Evolutionary conservation across 2,329 filamentous ascomycete species (phyloP), one percentile per base, ranked within the genome.

Genomic region (Tothia fuscella): DNA sequence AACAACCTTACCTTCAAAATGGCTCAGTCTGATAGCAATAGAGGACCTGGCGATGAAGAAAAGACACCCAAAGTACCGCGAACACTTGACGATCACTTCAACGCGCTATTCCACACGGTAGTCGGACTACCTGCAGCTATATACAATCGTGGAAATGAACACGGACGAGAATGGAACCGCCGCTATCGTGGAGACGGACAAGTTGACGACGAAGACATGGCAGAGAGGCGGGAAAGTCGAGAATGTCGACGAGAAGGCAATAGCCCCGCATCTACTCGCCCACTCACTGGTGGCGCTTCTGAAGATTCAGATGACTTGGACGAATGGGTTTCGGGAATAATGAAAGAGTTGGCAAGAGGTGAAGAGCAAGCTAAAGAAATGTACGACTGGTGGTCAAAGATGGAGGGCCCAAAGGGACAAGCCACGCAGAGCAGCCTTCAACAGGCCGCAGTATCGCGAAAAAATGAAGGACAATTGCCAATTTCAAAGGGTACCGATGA

Each of bases 121-220:
- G 37, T 25, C 14, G 25, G 20, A 19, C 24, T 43, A 17, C 41
- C 41, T 3, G 17, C 21, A 10, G 28, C 31, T 5, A 43, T 43
- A 10, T 43, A 43, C 41, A 30, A 39, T 6, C 31, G 41, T 19
- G 41, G 41, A 21, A 43, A 38, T 19, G 41, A 43, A 9, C 41
- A 38, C 17, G 41, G 41, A 16, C 20, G 41, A 14, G 41, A 20
- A 4, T 43, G 37, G 6, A 38, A 20, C 20, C 30, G n/a, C 6
- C 20, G 21, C 3, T n/a, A 24, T 35, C 30, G 25, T 10, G 5
- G 17, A 4, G 41, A 43, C 12, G 19, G 19, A 12, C 32, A 43
- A 21, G 41, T 28, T 22, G 32, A 29, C 10, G 10, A 24, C 5
- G 32, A 29, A 14, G 19, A 38, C 32, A 10, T 10, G 14, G 26